Percentiles rank a stretch among this genome's conserved stretches.
These are phyloP conservation scores for Stentor coeruleus DNA, from an alignment of 73 alveolate genomes.

Conservation along the genomic window DNA sequence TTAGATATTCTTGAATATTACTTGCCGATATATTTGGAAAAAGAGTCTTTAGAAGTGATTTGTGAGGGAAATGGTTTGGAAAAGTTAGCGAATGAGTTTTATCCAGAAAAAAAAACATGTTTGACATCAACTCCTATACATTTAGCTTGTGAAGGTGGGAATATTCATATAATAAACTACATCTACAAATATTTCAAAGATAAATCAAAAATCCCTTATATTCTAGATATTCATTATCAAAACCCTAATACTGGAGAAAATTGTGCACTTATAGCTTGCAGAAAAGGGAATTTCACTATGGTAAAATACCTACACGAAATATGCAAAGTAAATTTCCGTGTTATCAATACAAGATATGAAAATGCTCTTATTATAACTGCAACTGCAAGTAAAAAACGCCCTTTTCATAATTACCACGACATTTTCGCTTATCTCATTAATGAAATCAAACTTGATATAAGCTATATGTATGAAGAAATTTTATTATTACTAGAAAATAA, in stretches of 20 bases:
- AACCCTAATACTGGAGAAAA: constrained; percentile 24
- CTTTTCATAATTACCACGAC: background rate
- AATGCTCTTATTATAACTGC: constrained; percentile 24
- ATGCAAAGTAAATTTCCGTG: constrained; percentile 5
- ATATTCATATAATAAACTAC: background rate
- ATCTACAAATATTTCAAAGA: constrained; percentile 15
- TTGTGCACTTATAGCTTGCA: constrained; percentile 26
- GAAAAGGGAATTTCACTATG: constrained; percentile 28
- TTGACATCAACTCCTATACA: constrained; percentile 11
- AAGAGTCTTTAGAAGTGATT: too few species aligned
- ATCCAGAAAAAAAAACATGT: too few species aligned
- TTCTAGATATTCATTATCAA: constrained; percentile 1
- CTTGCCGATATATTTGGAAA: background rate
- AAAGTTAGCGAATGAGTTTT: too few species aligned
- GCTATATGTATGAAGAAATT: constrained; percentile 23
- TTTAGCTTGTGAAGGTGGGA: constrained; percentile 28
- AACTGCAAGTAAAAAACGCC: constrained; percentile 16
- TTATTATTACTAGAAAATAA: background rate
- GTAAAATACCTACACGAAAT: background rate
- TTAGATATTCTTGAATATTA: background rate
- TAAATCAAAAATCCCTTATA: background rate
- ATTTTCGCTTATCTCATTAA: background rate
- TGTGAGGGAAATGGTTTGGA: too few species aligned
- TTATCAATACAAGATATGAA: constrained; percentile 11
- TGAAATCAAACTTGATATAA: background rate